Evolutionary conservation across 2,329 filamentous ascomycete genomes (phyloP), one percentile per base, ranked within the genome.

Genomic region (Lachnellula willkommii): DNA sequence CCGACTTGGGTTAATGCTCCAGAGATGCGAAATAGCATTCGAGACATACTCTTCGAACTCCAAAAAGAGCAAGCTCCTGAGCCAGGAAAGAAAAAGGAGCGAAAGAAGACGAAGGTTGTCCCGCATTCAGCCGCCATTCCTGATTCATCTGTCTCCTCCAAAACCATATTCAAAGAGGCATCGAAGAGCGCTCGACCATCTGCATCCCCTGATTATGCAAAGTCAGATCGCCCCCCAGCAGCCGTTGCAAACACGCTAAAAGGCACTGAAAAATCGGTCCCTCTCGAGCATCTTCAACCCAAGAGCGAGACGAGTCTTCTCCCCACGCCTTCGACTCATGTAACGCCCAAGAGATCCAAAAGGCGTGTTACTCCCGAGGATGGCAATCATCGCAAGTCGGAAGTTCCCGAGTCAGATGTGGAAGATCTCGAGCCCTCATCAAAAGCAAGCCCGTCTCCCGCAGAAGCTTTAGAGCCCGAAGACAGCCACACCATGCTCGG

Each of bases 41-140:
- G 90, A 32, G 70, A 82, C 0, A 77, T 87, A 40, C 77, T 96
- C 0, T 79, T 90, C 50, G 60, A 72, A 0, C 75, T 93, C 17
- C 81, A 89, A 55, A 67, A 74, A 7, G 74, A 82, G 60, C 86
- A 88, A 42, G 42, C 47, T 43, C n/a, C 42, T 20, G 48, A 49
- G 50, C 42, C 46, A 24, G 24, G 47, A 48, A 45, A 35, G 54
- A 55, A 15, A 47, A 52, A 37, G 53, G 47, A 43, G 37, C 49
- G 43, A 17, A 37, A 28, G 47, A 47, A n/a, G 47, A 50, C 15
- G 26, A 51, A 56, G 36, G 7, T 12, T 9, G 32, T 15, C 20
- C 26, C 12, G 40, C 12, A 14, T 5, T 22, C n/a, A 39, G 14
- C 22, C 24, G 47, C 36, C 15, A 45, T 28, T 17, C 24, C 50